These are phyloP conservation scores for Parietaria judaica DNA, from an alignment of 306 rosid species.

Conservation along the genomic window DNA sequence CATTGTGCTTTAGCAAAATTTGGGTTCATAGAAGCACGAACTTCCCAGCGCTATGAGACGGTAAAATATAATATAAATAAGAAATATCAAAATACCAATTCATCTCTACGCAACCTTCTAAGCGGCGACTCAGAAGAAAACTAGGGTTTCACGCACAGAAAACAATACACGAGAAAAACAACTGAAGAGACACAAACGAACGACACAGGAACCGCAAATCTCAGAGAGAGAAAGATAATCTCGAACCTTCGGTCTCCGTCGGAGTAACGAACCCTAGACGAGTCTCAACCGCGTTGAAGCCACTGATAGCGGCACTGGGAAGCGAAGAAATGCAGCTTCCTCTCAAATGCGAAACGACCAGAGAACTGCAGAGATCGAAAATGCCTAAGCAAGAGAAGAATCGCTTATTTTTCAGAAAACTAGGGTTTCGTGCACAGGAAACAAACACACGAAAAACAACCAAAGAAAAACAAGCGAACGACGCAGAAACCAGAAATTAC, in stretches of 20 bases:
- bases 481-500: neutral
- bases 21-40: neutral
- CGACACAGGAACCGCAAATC: neutral
- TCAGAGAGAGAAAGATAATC: conserved; percentile 3
- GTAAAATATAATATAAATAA: neutral
- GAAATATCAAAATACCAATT: neutral
- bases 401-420: neutral
- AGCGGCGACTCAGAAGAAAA: neutral
- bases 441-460: neutral
- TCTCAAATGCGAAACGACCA: neutral
- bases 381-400: neutral
- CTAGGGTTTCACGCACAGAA: conserved; percentile 7
- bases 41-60: neutral
- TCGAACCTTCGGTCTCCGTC: neutral
- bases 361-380: neutral
- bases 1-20: neutral
- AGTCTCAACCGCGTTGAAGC: conserved; percentile 3
- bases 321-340: neutral
- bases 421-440: conserved; percentile 7
- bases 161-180: neutral
- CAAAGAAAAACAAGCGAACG: neutral
- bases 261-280: neutral
- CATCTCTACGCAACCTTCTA: no score
- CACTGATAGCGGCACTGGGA: neutral
- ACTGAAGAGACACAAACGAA: neutral